phyloP scores from a whole-genome alignment of 345 rosid species.

The Heritiera littoralis region DNA sequence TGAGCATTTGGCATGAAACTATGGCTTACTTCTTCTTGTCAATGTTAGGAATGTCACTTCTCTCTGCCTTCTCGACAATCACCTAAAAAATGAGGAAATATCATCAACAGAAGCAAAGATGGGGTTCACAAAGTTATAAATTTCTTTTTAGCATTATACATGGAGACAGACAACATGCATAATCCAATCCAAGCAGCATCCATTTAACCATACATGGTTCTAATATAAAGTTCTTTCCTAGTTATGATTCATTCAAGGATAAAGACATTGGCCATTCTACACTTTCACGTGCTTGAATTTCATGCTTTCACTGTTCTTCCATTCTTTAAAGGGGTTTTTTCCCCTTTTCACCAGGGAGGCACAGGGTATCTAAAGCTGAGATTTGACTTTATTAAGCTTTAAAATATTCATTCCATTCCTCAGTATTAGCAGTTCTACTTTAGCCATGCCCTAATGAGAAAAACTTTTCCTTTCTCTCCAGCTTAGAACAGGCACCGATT shows the following conservation, averaged over 20 bases:
- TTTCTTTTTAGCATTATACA: not conserved
- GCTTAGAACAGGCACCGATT: not conserved
- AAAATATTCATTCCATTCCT: no score
- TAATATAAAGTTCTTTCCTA: not conserved
- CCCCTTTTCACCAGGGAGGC: not conserved
- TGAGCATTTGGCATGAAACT: not conserved
- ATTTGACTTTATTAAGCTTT: not conserved
- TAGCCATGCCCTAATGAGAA: not conserved
- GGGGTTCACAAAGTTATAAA: not conserved
- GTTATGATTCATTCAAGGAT: not conserved
- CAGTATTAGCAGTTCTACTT: not conserved
- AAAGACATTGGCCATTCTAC: not conserved
- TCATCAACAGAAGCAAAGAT: constrained; percentile 6
- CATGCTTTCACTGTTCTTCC: not conserved
- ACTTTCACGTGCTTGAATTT: not conserved
- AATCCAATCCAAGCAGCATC: not conserved
- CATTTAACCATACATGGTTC: not conserved
- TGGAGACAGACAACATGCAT: not conserved
- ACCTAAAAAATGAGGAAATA: constrained; percentile 41
- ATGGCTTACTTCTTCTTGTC: constrained; percentile 80
- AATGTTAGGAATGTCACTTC: constrained; percentile 78
- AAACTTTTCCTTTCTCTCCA: not conserved
- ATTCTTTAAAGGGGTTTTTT: not conserved
- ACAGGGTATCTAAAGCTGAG: not conserved
- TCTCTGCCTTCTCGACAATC: constrained; percentile 78